These are phyloP conservation scores for Hypoxylon sp. DNA, from an alignment of 2,329 filamentous ascomycete genomes.

Conservation along the genomic window DNA sequence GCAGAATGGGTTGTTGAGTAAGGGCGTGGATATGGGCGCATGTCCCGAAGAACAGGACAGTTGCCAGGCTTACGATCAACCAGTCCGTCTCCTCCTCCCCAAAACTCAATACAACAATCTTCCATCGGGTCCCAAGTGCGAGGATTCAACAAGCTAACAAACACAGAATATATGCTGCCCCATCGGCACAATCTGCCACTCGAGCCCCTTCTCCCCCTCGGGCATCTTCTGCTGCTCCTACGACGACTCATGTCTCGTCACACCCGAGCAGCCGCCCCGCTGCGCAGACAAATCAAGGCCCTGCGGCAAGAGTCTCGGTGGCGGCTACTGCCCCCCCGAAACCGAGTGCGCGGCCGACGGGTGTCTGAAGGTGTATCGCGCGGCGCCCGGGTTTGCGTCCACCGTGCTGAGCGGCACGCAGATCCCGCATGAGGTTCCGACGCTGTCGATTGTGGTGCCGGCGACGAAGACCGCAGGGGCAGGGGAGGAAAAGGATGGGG, in stretches of 20 bases:
- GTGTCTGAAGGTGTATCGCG: slow-evolving; percentile 42
- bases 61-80: slow-evolving; percentile 36
- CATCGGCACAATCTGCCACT: slow-evolving; percentile 39
- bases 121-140: neutral
- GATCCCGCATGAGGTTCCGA: neutral
- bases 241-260: slow-evolving; percentile 19
- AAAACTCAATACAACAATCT: neutral
- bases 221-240: slow-evolving; percentile 46
- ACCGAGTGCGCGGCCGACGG: slow-evolving; percentile 40
- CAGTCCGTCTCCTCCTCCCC: slow-evolving; percentile 27
- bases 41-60: slow-evolving; percentile 36
- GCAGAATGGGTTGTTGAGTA: neutral
- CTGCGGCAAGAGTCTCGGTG: slow-evolving; percentile 40
- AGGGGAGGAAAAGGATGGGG: slow-evolving; percentile 2
- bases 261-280: slow-evolving; percentile 21
- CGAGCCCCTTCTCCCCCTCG: slow-evolving; percentile 43
- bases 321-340: slow-evolving; percentile 44
- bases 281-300: slow-evolving; percentile 29
- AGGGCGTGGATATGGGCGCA: neutral
- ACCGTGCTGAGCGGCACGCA: slow-evolving; percentile 17
- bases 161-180: slow-evolving; percentile 47
- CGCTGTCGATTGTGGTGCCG: neutral
- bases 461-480: neutral
- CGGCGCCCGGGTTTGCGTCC: slow-evolving; percentile 32
- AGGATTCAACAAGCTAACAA: slow-evolving; percentile 7